phyloP scores from a whole-genome alignment of 495 filamentous ascomycete genomes.

The Daldinia grandis region DNA sequence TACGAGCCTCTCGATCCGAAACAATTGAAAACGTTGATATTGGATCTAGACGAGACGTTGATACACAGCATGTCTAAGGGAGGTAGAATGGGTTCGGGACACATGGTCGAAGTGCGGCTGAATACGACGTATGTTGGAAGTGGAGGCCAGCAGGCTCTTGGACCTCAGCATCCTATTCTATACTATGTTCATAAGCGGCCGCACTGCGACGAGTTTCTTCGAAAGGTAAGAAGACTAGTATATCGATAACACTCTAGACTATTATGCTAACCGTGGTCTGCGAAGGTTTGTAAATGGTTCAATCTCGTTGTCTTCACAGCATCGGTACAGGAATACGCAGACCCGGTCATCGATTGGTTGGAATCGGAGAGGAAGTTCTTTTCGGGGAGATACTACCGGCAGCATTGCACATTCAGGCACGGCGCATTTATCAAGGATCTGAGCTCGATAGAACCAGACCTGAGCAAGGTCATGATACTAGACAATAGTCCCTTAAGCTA shows the following conservation, averaged over 20 bases:
- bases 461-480: constrained; percentile 97
- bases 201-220: constrained; percentile 94
- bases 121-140: constrained; percentile 68
- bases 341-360: constrained; percentile 98
- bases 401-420: constrained; percentile 94
- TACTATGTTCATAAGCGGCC: constrained; percentile 99
- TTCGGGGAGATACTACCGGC: constrained; percentile 87
- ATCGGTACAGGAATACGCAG: constrained; percentile 97
- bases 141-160: constrained; percentile 70
- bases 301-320: constrained; percentile 98
- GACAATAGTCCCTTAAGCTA: constrained; percentile 99
- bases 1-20: constrained; percentile 55
- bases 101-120: constrained; percentile 98
- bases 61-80: constrained; percentile 98
- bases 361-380: constrained; percentile 98
- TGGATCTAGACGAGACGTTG: constrained; percentile 95
- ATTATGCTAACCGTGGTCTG: constrained; percentile 18
- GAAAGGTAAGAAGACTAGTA: constrained; percentile 66
- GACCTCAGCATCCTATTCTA: constrained; percentile 92
- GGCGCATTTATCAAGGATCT: constrained; percentile 98
- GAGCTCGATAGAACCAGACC: constrained; percentile 91
- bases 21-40: constrained; percentile 87
- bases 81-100: constrained; percentile 92
- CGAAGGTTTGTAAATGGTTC: constrained; percentile 90
- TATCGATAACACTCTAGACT: constrained; percentile 1